Evolutionary conservation across 1,139 yeast genomes (phyloP).

Genomic region (Sugiyamaella sp.): DNA sequence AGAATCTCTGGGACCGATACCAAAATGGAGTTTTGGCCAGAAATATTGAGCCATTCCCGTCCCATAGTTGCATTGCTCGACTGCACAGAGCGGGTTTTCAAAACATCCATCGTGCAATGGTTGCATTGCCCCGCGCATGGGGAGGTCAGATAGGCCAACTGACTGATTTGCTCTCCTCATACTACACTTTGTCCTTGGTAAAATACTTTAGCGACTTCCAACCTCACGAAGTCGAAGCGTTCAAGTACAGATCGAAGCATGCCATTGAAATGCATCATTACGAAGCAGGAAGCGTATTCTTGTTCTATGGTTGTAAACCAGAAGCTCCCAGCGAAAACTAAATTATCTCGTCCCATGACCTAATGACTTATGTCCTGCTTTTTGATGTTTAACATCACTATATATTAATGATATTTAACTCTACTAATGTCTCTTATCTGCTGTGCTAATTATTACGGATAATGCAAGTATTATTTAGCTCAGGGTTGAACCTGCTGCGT

Average conservation of each 20-base stretch:
- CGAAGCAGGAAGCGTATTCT: conserved; percentile 29
- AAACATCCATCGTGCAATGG: conserved; percentile 35
- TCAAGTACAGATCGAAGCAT: conserved; percentile 21
- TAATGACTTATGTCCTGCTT: conserved; percentile 7
- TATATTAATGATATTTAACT: conserved; percentile 7
- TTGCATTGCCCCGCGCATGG: conserved; percentile 41
- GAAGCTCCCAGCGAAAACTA: background rate
- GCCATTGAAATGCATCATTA: conserved; percentile 20
- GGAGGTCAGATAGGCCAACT: conserved; percentile 41
- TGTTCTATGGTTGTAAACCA: conserved; percentile 35
- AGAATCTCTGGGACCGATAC: conserved; percentile 36
- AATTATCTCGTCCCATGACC: background rate
- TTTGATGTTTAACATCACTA: conserved; percentile 4
- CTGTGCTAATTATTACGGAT: conserved; percentile 7
- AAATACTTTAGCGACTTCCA: conserved; percentile 34
- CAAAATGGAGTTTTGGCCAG: conserved; percentile 33
- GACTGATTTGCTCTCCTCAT: conserved; percentile 38
- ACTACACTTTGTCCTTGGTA: conserved; percentile 37
- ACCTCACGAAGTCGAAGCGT: conserved; percentile 32
- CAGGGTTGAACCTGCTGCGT: conserved; percentile 13
- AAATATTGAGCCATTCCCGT: conserved; percentile 42
- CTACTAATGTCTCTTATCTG: background rate
- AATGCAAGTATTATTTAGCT: conserved; percentile 20
- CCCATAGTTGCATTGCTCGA: conserved; percentile 32
- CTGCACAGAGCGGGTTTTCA: conserved; percentile 41